A percentile compares a stretch with the other conserved stretches of the same genome.
Conservation (phyloP, 2,329 filamentous ascomycete genomes). For the Talaromyces sp. region DNA sequence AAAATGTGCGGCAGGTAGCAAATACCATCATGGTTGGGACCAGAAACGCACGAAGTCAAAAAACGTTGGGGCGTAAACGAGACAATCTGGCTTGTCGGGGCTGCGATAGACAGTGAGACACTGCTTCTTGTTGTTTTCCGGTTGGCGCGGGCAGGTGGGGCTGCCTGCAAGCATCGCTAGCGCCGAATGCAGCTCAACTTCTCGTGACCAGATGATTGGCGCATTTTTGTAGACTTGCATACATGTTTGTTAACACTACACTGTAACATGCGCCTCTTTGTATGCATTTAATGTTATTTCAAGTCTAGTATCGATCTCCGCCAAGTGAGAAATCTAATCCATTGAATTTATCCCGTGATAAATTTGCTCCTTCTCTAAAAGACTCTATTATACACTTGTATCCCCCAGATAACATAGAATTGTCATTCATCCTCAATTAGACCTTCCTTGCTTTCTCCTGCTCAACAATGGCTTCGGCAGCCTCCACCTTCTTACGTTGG, state of each 20-base stretch:
- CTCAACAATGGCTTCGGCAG: constrained; percentile 40
- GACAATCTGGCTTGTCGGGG: neutral
- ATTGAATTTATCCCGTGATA: neutral
- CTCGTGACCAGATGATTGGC: neutral
- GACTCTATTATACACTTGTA: neutral
- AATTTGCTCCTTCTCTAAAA: neutral
- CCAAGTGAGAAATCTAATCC: neutral
- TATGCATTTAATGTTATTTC: neutral
- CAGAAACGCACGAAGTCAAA: neutral
- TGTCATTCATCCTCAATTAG: constrained; percentile 14
- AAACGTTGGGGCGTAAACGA: neutral
- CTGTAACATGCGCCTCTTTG: neutral
- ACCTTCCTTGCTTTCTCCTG: constrained; percentile 28
- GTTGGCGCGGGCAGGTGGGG: neutral
- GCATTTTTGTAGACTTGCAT: neutral
- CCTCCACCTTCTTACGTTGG: constrained; percentile 60
- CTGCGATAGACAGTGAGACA: neutral
- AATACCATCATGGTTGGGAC: neutral
- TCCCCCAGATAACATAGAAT: neutral
- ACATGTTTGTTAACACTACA: neutral
- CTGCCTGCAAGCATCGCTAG: neutral
- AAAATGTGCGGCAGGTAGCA: neutral
- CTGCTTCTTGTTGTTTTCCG: neutral
- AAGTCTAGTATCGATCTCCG: too few species aligned
- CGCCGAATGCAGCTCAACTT: neutral